These are phyloP conservation scores for Phoma sp. DNA, from an alignment of 2,329 filamentous ascomycete species.

Conservation along the genomic window DNA sequence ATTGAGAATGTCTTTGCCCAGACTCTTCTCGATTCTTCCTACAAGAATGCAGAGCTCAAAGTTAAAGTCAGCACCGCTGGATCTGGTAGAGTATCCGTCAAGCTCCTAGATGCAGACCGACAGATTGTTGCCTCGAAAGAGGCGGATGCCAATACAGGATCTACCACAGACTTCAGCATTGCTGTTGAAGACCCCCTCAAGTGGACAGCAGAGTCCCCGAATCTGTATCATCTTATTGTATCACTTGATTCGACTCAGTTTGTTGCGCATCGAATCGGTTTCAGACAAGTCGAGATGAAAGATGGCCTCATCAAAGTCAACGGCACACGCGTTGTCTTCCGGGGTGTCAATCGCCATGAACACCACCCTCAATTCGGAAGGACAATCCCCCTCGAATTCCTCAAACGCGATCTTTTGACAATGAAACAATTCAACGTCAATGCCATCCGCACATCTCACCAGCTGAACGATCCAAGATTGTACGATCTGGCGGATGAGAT, in stretches of 20 bases:
- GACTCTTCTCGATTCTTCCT: slow-evolving; percentile 59
- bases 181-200: slow-evolving; percentile 62
- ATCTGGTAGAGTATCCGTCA: slow-evolving; percentile 50
- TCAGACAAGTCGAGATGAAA: slow-evolving; percentile 68
- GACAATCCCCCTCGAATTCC: slow-evolving; percentile 66
- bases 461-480: slow-evolving; percentile 67
- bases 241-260: slow-evolving; percentile 49
- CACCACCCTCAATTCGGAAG: slow-evolving; percentile 70
- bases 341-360: slow-evolving; percentile 73
- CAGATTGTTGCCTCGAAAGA: slow-evolving; percentile 21
- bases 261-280: slow-evolving; percentile 64
- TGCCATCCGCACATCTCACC: slow-evolving; percentile 71
- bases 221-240: slow-evolving; percentile 63
- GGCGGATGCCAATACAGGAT: slow-evolving; percentile 21
- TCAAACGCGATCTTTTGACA: slow-evolving; percentile 65
- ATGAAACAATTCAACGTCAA: slow-evolving; percentile 78
- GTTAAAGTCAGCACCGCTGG: slow-evolving; percentile 54
- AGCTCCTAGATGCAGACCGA: slow-evolving; percentile 53
- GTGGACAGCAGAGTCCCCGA: slow-evolving; percentile 72
- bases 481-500: slow-evolving; percentile 69
- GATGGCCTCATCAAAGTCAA: slow-evolving; percentile 68
- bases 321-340: slow-evolving; percentile 64
- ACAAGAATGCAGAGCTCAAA: slow-evolving; percentile 58
- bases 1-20: slow-evolving; percentile 66
- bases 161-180: slow-evolving; percentile 42